Percentiles rank a stretch among this genome's conserved stretches.
Evolutionary conservation across 257 asterid genomes (phyloP).

Genomic region (Fraxinus quadrangulata): DNA sequence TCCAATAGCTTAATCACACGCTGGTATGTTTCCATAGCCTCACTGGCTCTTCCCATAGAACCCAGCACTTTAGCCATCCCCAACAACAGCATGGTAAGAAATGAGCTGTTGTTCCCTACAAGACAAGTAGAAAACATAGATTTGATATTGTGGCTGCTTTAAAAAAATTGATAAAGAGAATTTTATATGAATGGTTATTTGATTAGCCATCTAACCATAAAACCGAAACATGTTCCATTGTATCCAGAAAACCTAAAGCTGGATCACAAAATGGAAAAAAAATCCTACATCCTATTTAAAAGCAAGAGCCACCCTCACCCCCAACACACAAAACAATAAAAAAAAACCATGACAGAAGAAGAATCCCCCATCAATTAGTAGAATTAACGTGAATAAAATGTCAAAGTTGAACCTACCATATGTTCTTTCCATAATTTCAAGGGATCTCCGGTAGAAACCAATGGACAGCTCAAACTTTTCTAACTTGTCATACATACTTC

Average conservation of each 20-base stretch:
- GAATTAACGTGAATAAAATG: slow-evolving; percentile 14
- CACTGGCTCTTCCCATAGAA: slow-evolving; percentile 52
- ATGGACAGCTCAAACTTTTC: slow-evolving; percentile 62
- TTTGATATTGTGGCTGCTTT: slow-evolving; percentile 14
- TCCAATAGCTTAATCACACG: slow-evolving; percentile 57
- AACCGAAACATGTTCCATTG: slow-evolving; percentile 1
- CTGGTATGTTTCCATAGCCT: slow-evolving; percentile 63
- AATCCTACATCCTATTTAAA: not conserved
- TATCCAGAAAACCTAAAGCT: not conserved
- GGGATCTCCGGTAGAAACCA: slow-evolving; percentile 57
- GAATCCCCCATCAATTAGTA: slow-evolving; percentile 2
- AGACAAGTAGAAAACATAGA: slow-evolving; percentile 8
- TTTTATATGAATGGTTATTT: slow-evolving; percentile 10
- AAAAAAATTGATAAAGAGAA: slow-evolving; percentile 13
- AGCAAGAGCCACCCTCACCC: not conserved
- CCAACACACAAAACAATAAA: slow-evolving; percentile 12
- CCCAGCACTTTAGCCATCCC: slow-evolving; percentile 72
- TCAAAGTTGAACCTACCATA: slow-evolving; percentile 51
- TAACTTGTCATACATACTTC: slow-evolving; percentile 70
- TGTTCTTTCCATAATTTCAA: slow-evolving; percentile 58
- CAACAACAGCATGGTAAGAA: slow-evolving; percentile 68
- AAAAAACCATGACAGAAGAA: slow-evolving; percentile 2
- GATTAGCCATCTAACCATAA: slow-evolving; percentile 7
- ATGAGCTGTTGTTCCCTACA: slow-evolving; percentile 60
- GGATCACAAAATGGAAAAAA: slow-evolving; percentile 1